phyloP scores from a whole-genome alignment of 805 yeast genomes.

The Helenozyma baotianmanensis region DNA sequence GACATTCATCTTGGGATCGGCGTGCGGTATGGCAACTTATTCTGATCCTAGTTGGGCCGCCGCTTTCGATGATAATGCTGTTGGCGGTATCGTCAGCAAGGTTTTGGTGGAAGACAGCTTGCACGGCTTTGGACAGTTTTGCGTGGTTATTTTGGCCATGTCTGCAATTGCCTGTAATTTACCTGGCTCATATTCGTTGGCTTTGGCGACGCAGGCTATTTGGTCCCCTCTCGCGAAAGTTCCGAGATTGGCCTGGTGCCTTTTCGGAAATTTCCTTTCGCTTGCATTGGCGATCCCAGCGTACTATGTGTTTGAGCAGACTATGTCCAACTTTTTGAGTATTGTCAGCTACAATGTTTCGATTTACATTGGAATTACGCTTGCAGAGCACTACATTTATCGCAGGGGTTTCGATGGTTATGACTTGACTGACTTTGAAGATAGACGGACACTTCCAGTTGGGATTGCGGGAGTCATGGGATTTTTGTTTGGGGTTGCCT shows the following conservation, averaged over 20 bases:
- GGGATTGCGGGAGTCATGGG: slow-evolving; percentile 29
- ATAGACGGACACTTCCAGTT: slow-evolving; percentile 21
- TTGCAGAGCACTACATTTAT: slow-evolving; percentile 27
- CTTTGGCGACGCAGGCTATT: slow-evolving; percentile 26
- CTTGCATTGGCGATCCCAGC: slow-evolving; percentile 33
- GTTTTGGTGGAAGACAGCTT: slow-evolving; percentile 24
- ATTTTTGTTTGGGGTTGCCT: slow-evolving; percentile 27
- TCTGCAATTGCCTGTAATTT: slow-evolving; percentile 29
- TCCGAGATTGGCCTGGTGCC: slow-evolving; percentile 34
- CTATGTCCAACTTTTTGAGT: slow-evolving; percentile 30
- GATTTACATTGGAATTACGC: slow-evolving; percentile 27
- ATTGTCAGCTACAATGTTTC: slow-evolving; percentile 31
- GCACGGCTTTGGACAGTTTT: slow-evolving; percentile 30
- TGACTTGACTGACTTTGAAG: slow-evolving; percentile 22
- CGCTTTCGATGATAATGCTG: slow-evolving; percentile 24
- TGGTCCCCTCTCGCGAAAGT: slow-evolving; percentile 27
- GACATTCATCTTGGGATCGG: slow-evolving; percentile 29
- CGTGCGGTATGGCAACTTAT: slow-evolving; percentile 26
- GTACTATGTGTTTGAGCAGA: slow-evolving; percentile 25
- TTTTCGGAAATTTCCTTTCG: slow-evolving; percentile 27
- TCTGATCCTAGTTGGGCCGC: slow-evolving; percentile 24
- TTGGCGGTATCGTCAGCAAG: slow-evolving; percentile 31
- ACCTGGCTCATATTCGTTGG: slow-evolving; percentile 31
- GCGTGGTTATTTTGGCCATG: slow-evolving; percentile 27
- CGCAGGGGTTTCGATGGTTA: slow-evolving; percentile 24